Evolutionary conservation across 1,284 basidiomycete genomes (phyloP).

Genomic region (Sporisorium graminicola): DNA sequence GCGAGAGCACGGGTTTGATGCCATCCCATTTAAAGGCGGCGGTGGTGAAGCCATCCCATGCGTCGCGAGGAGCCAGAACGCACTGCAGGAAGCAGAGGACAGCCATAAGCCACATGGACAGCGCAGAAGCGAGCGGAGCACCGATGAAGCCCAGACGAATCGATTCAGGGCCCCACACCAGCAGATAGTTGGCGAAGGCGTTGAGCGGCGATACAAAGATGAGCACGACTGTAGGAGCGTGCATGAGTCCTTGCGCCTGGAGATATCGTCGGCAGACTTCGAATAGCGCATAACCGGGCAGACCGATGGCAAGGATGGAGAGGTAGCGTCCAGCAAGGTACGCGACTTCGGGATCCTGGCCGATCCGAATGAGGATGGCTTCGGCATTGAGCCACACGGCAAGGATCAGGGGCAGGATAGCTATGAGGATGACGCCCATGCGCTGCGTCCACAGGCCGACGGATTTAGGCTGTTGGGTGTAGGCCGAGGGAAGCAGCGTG

Average conservation of each 20-base stretch:
- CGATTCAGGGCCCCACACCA: slow-evolving; percentile 73
- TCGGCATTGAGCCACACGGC: slow-evolving; percentile 83
- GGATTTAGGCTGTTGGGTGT: slow-evolving; percentile 84
- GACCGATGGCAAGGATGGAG: slow-evolving; percentile 80
- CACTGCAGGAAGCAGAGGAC: slow-evolving; percentile 68
- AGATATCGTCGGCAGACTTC: slow-evolving; percentile 63
- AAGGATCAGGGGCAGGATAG: slow-evolving; percentile 51
- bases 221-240: slow-evolving; percentile 87
- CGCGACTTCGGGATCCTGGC: slow-evolving; percentile 89
- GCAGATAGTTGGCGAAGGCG: slow-evolving; percentile 82
- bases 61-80: slow-evolving; percentile 78
- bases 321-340: slow-evolving; percentile 80
- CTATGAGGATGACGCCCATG: slow-evolving; percentile 76
- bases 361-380: slow-evolving; percentile 79
- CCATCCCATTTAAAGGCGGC: slow-evolving; percentile 56
- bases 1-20: slow-evolving; percentile 46
- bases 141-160: slow-evolving; percentile 87
- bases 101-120: slow-evolving; percentile 86
- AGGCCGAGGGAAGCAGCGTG: slow-evolving; percentile 88
- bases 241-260: slow-evolving; percentile 78
- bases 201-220: slow-evolving; percentile 88
- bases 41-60: slow-evolving; percentile 84
- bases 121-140: slow-evolving; percentile 88
- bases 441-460: slow-evolving; percentile 92
- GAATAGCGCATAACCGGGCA: slow-evolving; percentile 83